These are phyloP conservation scores for Phytophthora aleatoria DNA, from an alignment of 352 stramenopile species.

Conservation along the genomic window DNA sequence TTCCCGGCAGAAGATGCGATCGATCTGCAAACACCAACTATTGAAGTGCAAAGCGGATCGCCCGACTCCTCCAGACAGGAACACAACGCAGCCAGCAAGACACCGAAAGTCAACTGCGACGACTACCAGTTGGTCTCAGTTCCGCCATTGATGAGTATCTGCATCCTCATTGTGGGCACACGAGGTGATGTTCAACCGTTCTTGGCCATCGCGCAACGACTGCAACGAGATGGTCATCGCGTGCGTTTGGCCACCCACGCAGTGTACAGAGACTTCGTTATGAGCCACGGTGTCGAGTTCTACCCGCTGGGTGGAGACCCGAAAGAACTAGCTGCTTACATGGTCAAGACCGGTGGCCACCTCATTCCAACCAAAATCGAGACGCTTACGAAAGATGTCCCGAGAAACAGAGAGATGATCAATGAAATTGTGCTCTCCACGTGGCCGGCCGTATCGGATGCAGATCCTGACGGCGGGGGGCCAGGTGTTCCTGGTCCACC, in stretches of 20 bases:
- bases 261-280: slow-evolving; percentile 86
- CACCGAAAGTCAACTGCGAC: not conserved
- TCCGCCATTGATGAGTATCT: slow-evolving; percentile 66
- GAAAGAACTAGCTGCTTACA: slow-evolving; percentile 87
- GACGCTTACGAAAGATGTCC: slow-evolving; percentile 68
- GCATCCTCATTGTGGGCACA: slow-evolving; percentile 91
- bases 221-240: slow-evolving; percentile 84
- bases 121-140: slow-evolving; percentile 9
- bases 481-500: slow-evolving; percentile 39
- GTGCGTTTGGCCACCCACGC: slow-evolving; percentile 92
- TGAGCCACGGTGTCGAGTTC: slow-evolving; percentile 72
- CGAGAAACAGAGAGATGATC: slow-evolving; percentile 87
- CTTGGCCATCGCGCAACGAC: slow-evolving; percentile 68
- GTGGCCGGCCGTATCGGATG: slow-evolving; percentile 82
- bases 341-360: slow-evolving; percentile 88
- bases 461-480: slow-evolving; percentile 71
- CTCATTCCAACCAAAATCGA: slow-evolving; percentile 73
- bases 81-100: not conserved
- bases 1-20: slow-evolving; percentile 41
- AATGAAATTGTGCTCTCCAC: slow-evolving; percentile 86
- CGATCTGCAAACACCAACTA: slow-evolving; percentile 17
- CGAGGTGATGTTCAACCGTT: slow-evolving; percentile 88
- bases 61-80: not conserved
- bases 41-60: not conserved
- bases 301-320: slow-evolving; percentile 76